phyloP scores from a whole-genome alignment of 345 rosid species.

The Rhodomyrtus tomentosa region DNA sequence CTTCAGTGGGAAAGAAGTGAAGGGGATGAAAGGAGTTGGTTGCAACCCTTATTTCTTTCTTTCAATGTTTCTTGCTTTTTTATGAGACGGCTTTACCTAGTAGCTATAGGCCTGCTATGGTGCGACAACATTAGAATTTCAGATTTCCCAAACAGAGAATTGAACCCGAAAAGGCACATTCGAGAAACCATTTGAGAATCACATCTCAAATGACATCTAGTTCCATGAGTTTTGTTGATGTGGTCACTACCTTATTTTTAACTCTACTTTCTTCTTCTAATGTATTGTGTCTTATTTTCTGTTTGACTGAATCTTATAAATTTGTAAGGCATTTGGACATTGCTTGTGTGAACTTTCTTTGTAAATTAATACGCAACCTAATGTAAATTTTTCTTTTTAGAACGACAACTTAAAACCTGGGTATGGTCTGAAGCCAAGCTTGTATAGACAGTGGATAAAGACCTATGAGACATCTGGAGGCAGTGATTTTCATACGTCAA shows the following conservation, averaged over 20 bases:
- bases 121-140: background rate
- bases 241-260: background rate
- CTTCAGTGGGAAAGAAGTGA: background rate
- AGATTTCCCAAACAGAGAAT: background rate
- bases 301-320: background rate
- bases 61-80: background rate
- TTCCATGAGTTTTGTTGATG: background rate
- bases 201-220: background rate
- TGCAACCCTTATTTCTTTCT: background rate
- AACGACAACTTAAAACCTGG: constrained; percentile 20
- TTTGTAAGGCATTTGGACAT: background rate
- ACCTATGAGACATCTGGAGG: constrained; percentile 44
- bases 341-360: background rate
- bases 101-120: background rate
- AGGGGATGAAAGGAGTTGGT: background rate
- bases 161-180: background rate
- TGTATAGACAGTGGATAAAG: constrained; percentile 74
- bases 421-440: constrained; percentile 55
- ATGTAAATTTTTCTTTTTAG: constrained; percentile 19
- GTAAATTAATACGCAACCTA: background rate
- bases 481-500: constrained; percentile 54
- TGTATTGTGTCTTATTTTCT: background rate
- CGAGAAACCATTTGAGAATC: background rate
- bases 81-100: background rate
- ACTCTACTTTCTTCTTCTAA: background rate